phyloP scores from a whole-genome alignment of 2,329 filamentous ascomycete genomes.

The Fusarium floridanum region DNA sequence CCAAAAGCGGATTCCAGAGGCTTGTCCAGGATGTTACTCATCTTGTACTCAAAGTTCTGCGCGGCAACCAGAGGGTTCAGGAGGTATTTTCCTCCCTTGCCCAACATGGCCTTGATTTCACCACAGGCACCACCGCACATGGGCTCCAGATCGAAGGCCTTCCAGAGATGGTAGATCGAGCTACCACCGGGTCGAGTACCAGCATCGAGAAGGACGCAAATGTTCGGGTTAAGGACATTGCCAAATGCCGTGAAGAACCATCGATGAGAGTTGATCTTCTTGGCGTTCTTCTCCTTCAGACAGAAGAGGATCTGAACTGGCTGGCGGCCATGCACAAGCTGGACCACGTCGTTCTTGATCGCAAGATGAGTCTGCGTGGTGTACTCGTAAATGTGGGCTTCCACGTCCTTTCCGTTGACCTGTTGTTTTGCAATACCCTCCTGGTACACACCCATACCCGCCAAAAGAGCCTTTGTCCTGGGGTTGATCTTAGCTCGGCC shows the following conservation, averaged over 20 bases:
- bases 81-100: conserved; percentile 84
- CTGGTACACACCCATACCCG: conserved; percentile 96
- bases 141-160: conserved; percentile 96
- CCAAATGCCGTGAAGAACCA: conserved; percentile 99
- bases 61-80: conserved; percentile 94
- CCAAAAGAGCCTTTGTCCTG: conserved; percentile 87
- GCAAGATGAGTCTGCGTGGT: conserved; percentile 88
- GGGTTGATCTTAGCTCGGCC: conserved; percentile 97
- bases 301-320: conserved; percentile 98
- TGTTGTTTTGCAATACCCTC: conserved; percentile 99
- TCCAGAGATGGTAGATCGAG: conserved; percentile 98
- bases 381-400: conserved; percentile 97
- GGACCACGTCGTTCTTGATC: conserved; percentile 90
- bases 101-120: conserved; percentile 99
- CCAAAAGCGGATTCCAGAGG: conserved; percentile 97
- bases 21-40: conserved; percentile 99
- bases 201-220: conserved; percentile 95
- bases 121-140: conserved; percentile 98
- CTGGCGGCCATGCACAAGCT: conserved; percentile 85
- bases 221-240: conserved; percentile 90
- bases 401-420: conserved; percentile 96
- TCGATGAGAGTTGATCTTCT: conserved; percentile 99
- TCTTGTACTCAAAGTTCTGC: conserved; percentile 99
- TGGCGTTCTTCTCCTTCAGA: conserved; percentile 99
- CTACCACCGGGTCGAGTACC: conserved; percentile 94